Conservation (phyloP, 169 alveolate genomes). For the Plasmodium knowlesi region DNA sequence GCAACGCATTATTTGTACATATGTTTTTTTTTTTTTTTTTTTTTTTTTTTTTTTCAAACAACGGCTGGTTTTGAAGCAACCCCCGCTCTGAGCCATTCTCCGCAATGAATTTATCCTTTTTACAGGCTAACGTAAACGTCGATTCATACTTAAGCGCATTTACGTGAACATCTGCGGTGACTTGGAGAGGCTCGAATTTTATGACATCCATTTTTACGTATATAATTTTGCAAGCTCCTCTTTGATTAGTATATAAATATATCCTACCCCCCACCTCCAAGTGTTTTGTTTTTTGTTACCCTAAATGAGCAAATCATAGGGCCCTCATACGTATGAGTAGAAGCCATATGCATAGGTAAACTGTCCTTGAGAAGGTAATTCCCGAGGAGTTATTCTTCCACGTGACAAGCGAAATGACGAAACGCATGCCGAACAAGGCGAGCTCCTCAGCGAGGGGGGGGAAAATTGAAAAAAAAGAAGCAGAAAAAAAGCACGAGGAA, state of each 20-base stretch:
- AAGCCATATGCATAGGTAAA: neutral
- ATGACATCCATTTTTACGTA: neutral
- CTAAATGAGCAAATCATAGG: neutral
- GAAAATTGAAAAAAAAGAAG: constrained; percentile 26
- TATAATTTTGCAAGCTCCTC: neutral
- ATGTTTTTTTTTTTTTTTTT: no score
- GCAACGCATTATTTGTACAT: neutral
- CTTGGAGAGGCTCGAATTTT: neutral
- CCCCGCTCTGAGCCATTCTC: neutral
- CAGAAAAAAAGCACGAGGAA: neutral
- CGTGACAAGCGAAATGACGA: neutral
- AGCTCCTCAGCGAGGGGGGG: neutral
- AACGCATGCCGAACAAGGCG: neutral
- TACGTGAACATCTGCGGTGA: neutral
- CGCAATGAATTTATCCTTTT: neutral
- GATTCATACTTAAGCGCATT: neutral
- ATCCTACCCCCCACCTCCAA: neutral
- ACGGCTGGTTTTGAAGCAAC: neutral
- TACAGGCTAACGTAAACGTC: neutral
- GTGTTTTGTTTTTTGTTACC: neutral
- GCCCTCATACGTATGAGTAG: neutral
- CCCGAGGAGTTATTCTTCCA: neutral
- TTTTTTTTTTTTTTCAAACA: neutral
- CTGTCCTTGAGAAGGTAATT: neutral
- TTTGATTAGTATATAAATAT: neutral